Percentiles rank a stretch among this genome's conserved stretches.
Conservation (phyloP, 2,329 filamentous ascomycete genomes). For the Aspergillus amoenus region DNA sequence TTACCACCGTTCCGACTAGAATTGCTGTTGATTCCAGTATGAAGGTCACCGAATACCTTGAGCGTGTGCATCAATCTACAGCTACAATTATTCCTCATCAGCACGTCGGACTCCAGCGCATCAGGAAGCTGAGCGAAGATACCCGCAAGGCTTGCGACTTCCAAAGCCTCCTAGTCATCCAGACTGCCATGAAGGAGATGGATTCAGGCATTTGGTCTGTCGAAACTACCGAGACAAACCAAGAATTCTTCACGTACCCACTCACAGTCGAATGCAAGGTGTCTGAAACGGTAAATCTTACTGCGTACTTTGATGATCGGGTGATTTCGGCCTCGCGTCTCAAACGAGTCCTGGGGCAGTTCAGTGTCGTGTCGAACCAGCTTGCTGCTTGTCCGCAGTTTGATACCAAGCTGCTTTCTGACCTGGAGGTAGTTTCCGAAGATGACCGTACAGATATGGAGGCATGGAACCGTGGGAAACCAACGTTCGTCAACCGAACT, state of each 20-base stretch:
- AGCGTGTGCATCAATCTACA: slow-evolving; percentile 56
- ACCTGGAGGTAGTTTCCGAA: slow-evolving; percentile 19
- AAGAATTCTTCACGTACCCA: slow-evolving; percentile 59
- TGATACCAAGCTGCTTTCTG: slow-evolving; percentile 34
- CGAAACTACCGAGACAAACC: slow-evolving; percentile 42
- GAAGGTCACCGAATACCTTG: slow-evolving; percentile 51
- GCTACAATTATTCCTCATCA: slow-evolving; percentile 63
- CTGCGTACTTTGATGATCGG: slow-evolving; percentile 66
- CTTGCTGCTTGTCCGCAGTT: slow-evolving; percentile 9
- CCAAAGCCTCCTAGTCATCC: slow-evolving; percentile 49
- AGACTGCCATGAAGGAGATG: slow-evolving; percentile 27
- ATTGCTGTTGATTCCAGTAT: slow-evolving; percentile 39
- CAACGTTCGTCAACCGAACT: slow-evolving; percentile 26
- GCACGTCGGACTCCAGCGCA: slow-evolving; percentile 57
- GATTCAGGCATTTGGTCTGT: slow-evolving; percentile 27
- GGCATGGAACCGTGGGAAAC: slow-evolving; percentile 30
- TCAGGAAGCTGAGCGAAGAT: slow-evolving; percentile 54
- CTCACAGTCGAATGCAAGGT: slow-evolving; percentile 66
- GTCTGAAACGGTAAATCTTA: slow-evolving; percentile 54
- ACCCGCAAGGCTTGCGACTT: slow-evolving; percentile 42
- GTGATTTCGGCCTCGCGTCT: slow-evolving; percentile 56
- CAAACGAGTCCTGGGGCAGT: slow-evolving; percentile 54
- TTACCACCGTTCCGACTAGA: slow-evolving; percentile 39
- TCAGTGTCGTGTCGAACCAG: slow-evolving; percentile 29
- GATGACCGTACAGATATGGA: slow-evolving; percentile 31